phyloP scores from a whole-genome alignment of 176 grass and related monocot genomes.

The Phoenix dactylifera region DNA sequence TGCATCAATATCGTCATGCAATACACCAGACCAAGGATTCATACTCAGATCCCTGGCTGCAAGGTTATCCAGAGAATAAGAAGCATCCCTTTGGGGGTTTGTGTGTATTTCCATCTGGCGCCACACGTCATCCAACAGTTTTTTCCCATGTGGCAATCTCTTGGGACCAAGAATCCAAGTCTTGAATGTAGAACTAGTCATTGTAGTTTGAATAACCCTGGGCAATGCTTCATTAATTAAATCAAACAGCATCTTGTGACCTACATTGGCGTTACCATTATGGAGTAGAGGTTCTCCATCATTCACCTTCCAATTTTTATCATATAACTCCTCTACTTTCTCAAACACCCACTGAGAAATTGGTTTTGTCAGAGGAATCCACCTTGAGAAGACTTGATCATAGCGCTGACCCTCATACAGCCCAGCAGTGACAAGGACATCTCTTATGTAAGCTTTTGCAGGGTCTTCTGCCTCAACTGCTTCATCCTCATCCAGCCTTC shows the following conservation, averaged over 20 bases:
- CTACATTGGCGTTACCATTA: constrained; percentile 1
- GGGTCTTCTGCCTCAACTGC: constrained; percentile 18
- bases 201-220: constrained; percentile 15
- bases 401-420: constrained; percentile 27
- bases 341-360: constrained; percentile 58
- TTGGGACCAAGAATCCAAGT: constrained; percentile 17
- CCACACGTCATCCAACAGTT: constrained; percentile 47
- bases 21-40: constrained; percentile 41
- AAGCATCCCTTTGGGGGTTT: constrained; percentile 6
- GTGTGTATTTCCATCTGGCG: constrained; percentile 23
- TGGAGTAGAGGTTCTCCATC: not conserved
- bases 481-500: constrained; percentile 13
- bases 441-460: constrained; percentile 54
- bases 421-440: constrained; percentile 42
- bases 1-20: constrained; percentile 39
- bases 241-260: constrained; percentile 66
- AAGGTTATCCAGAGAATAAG: constrained; percentile 42
- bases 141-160: constrained; percentile 26
- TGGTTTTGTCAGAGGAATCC: constrained; percentile 26
- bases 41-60: constrained; percentile 53
- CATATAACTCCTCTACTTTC: constrained; percentile 33
- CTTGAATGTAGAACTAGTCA: constrained; percentile 32
- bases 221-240: constrained; percentile 61
- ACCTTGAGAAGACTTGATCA: constrained; percentile 13
- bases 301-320: not conserved